Evolutionary conservation across 139 green algal genomes (phyloP).

Genomic region (Yamagishiella unicocca): DNA sequence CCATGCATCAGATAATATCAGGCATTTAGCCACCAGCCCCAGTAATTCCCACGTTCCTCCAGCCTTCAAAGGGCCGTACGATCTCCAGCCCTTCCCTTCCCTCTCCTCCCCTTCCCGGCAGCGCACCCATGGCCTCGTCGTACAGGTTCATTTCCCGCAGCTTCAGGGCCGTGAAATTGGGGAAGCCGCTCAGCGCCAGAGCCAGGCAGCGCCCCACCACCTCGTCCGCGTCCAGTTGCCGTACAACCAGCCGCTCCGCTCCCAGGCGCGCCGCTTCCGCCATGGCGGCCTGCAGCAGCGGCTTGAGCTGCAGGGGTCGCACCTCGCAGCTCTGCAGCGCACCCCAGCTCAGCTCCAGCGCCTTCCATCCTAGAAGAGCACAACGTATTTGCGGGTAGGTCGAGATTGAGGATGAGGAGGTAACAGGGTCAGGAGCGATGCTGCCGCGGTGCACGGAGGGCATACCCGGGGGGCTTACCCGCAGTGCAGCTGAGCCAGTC

Average conservation of each 20-base stretch:
- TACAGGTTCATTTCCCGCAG: constrained; percentile 54
- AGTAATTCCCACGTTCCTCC: too few relatives aligned
- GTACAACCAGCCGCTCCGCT: neutral
- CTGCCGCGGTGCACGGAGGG: too few relatives aligned
- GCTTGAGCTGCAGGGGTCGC: constrained; percentile 13
- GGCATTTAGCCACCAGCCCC: too few relatives aligned
- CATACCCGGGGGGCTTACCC: neutral
- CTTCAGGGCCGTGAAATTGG: constrained; percentile 7
- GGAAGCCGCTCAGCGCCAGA: constrained; percentile 45
- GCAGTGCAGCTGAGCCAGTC: constrained; percentile 36
- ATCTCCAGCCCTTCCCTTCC: too few relatives aligned
- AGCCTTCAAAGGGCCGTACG: too few relatives aligned
- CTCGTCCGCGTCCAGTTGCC: constrained; percentile 46
- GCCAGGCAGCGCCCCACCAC: constrained; percentile 19
- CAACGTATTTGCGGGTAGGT: too few relatives aligned
- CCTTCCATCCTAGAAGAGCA: constrained; percentile 44
- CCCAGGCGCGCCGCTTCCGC: constrained; percentile 41
- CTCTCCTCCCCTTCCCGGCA: neutral
- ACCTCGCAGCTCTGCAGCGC: constrained; percentile 31
- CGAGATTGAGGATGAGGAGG: too few relatives aligned
- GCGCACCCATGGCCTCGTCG: constrained; percentile 41
- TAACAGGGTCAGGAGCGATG: too few relatives aligned
- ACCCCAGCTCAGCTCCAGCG: constrained; percentile 39
- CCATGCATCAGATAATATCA: too few relatives aligned
- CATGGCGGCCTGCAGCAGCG: constrained; percentile 49